Conservation (phyloP, 2,329 filamentous ascomycete species). For the Chrysoporthe cubensis region DNA sequence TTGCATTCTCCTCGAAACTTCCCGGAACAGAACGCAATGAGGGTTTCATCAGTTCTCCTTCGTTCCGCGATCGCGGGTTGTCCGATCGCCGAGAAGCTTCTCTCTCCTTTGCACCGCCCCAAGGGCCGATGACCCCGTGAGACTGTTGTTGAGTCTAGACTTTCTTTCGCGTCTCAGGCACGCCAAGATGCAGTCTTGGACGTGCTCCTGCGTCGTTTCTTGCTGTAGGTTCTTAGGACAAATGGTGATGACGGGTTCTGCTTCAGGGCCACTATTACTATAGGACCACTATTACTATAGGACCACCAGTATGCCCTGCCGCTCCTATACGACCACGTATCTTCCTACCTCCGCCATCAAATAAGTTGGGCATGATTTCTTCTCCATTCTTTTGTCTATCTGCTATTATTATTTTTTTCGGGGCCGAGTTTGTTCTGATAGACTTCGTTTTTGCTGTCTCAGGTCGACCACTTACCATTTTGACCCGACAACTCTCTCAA, state of each 20-base stretch:
- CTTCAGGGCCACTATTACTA: background rate
- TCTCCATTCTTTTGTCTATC: background rate
- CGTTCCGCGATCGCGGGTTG: constrained; percentile 3
- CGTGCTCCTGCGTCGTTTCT: background rate
- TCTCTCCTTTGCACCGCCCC: background rate
- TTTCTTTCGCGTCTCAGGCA: background rate
- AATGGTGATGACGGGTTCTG: background rate
- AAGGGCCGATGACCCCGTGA: background rate
- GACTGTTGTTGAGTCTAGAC: background rate
- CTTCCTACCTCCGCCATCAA: background rate
- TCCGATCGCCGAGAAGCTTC: constrained; percentile 6
- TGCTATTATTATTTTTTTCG: background rate
- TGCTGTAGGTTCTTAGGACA: background rate
- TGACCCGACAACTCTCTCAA: background rate
- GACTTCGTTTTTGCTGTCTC: background rate
- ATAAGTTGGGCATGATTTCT: background rate
- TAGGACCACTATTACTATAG: background rate
- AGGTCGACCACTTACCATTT: background rate
- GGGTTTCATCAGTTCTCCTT: background rate
- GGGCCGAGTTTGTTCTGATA: background rate
- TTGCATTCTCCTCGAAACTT: background rate
- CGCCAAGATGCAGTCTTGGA: background rate
- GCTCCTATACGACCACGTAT: background rate
- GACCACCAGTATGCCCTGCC: background rate
- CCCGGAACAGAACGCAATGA: too few relatives aligned